phyloP scores from a whole-genome alignment of 2,329 filamentous ascomycete species.

The Aspergillus ochraceoroseus region DNA sequence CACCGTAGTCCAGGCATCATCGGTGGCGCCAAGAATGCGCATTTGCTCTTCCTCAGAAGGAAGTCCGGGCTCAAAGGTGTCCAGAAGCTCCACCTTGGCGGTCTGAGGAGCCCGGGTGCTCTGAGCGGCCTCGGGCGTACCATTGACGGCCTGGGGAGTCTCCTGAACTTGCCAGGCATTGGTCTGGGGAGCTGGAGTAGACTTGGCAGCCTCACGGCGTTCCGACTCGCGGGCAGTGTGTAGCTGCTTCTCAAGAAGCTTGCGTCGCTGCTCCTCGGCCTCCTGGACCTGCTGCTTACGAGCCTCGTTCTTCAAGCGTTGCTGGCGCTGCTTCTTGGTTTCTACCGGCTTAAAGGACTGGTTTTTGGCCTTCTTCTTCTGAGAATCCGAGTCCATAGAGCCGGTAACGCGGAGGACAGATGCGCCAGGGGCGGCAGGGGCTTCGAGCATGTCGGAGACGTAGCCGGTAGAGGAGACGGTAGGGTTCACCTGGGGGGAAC shows the following conservation, averaged over 20 bases:
- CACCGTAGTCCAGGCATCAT: slow-evolving; percentile 59
- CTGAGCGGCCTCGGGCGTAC: slow-evolving; percentile 20
- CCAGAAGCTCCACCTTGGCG: slow-evolving; percentile 34
- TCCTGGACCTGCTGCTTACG: slow-evolving; percentile 70
- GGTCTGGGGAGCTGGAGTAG: slow-evolving; percentile 40
- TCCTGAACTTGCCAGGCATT: slow-evolving; percentile 54
- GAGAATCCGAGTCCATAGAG: slow-evolving; percentile 48
- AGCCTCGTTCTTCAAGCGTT: slow-evolving; percentile 79
- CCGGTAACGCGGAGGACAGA: slow-evolving; percentile 74
- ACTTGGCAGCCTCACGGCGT: slow-evolving; percentile 63
- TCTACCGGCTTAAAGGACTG: slow-evolving; percentile 64
- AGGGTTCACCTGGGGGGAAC: slow-evolving; percentile 57
- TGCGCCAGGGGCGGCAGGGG: slow-evolving; percentile 59
- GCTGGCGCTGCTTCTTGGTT: slow-evolving; percentile 94
- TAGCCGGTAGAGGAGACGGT: slow-evolving; percentile 51
- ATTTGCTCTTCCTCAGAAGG: slow-evolving; percentile 60
- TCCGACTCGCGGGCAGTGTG: slow-evolving; percentile 75
- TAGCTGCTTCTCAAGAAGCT: slow-evolving; percentile 73
- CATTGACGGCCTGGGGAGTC: slow-evolving; percentile 23
- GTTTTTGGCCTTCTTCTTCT: slow-evolving; percentile 54
- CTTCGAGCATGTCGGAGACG: slow-evolving; percentile 88
- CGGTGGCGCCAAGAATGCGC: slow-evolving; percentile 47
- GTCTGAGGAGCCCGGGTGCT: slow-evolving; percentile 17
- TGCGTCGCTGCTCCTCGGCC: slow-evolving; percentile 71
- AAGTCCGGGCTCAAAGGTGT: slow-evolving; percentile 45